Percentiles rank a stretch among this genome's conserved stretches.
These are phyloP conservation scores for Coleophoma crateriformis DNA, from an alignment of 2,329 filamentous ascomycete species.

Conservation along the genomic window DNA sequence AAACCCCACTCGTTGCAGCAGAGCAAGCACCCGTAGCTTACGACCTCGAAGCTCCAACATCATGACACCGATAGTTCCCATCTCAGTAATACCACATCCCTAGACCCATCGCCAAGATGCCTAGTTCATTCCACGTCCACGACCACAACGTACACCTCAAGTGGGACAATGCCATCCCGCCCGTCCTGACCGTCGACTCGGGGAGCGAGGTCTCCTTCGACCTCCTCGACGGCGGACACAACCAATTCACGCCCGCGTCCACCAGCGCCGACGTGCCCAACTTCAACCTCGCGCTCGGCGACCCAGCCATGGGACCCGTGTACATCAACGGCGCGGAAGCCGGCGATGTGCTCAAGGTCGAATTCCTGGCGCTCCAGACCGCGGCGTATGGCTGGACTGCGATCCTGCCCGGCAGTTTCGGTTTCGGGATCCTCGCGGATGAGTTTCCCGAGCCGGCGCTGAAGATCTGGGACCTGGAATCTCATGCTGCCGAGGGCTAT, in stretches of 20 bases:
- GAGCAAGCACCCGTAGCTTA: background rate
- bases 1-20: no score
- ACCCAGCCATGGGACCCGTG: conserved; percentile 46
- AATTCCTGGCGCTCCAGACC: conserved; percentile 39
- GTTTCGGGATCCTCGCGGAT: conserved; percentile 43
- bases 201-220: conserved; percentile 42
- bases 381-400: conserved; percentile 46
- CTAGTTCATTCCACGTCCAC: conserved; percentile 19
- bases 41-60: background rate
- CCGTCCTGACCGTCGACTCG: conserved; percentile 40
- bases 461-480: conserved; percentile 43
- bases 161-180: conserved; percentile 40
- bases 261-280: conserved; percentile 31
- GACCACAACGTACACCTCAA: conserved; percentile 33
- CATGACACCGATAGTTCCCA: background rate
- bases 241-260: conserved; percentile 39
- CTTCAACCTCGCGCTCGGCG: conserved; percentile 35
- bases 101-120: conserved; percentile 5
- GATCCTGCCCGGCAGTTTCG: conserved; percentile 39
- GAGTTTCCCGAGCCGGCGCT: conserved; percentile 38
- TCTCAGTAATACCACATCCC: background rate
- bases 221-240: conserved; percentile 43
- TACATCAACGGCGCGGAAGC: conserved; percentile 41
- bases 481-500: conserved; percentile 25
- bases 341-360: conserved; percentile 45